A percentile compares a stretch with the other conserved stretches of the same genome.
Conservation (phyloP, 2,329 filamentous ascomycete genomes). For the Monosporascus sp. region DNA sequence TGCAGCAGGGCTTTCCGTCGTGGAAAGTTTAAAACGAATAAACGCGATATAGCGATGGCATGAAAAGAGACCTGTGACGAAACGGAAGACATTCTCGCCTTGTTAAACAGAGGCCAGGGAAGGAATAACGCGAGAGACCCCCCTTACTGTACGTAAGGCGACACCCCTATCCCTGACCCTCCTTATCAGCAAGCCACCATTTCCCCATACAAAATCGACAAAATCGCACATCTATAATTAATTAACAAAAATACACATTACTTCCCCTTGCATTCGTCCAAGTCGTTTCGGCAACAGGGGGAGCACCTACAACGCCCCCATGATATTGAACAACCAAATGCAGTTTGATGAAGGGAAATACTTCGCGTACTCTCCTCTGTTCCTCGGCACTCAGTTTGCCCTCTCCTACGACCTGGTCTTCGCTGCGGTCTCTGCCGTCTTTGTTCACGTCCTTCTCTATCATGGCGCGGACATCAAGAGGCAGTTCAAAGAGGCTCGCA, state of each 20-base stretch:
- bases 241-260: constrained; percentile 35
- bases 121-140: too few relatives aligned
- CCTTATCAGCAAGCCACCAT: too few relatives aligned
- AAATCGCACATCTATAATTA: too few relatives aligned
- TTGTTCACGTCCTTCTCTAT: constrained; percentile 51
- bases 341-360: constrained; percentile 59
- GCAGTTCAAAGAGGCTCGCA: constrained; percentile 48
- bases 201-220: too few relatives aligned
- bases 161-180: too few relatives aligned
- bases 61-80: too few relatives aligned
- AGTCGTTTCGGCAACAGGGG: constrained; percentile 60
- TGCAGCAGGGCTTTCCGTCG: too few relatives aligned
- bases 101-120: too few relatives aligned
- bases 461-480: constrained; percentile 50
- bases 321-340: constrained; percentile 50
- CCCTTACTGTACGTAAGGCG: too few relatives aligned
- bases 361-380: constrained; percentile 59
- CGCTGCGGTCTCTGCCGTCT: constrained; percentile 58
- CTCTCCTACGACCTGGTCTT: constrained; percentile 59
- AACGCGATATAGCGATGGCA: too few relatives aligned
- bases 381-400: constrained; percentile 56
- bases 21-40: too few relatives aligned
- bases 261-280: constrained; percentile 54
- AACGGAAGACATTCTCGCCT: too few relatives aligned
- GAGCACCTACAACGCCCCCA: constrained; percentile 51